These are phyloP conservation scores for Hydrangea macrophylla DNA, from an alignment of 148 eudicot species.

Conservation along the genomic window DNA sequence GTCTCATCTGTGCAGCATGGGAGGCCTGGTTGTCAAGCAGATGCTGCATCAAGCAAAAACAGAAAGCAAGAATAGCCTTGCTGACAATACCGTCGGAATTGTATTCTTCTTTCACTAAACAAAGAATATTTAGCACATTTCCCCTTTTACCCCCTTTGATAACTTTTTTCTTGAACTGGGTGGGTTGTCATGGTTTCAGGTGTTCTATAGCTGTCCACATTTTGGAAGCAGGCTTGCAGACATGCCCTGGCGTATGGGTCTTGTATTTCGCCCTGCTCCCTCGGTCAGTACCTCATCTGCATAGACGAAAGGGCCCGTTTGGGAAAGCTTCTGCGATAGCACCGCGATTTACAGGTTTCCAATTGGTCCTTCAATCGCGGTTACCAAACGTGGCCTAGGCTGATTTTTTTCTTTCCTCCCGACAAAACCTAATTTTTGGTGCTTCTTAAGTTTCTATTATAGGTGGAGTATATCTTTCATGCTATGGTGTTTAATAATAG, in stretches of 20 bases:
- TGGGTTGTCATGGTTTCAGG: constrained; percentile 44
- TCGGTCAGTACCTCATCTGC: constrained; percentile 47
- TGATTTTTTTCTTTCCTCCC: not conserved
- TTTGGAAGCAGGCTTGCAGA: constrained; percentile 98
- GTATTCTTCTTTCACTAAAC: constrained; percentile 43
- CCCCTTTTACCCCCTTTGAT: too few species aligned
- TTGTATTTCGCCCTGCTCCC: constrained; percentile 99
- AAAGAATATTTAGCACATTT: not conserved
- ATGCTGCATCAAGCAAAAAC: constrained; percentile 83
- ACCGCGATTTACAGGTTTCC: too few species aligned
- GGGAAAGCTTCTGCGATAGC: too few species aligned
- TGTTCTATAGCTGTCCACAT: constrained; percentile 97
- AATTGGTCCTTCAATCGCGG: too few species aligned
- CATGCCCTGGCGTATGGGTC: constrained; percentile 99
- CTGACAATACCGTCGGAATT: constrained; percentile 74
- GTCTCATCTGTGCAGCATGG: constrained; percentile 69
- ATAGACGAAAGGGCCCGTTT: too few species aligned
- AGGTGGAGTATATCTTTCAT: not conserved
- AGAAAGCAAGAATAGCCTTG: constrained; percentile 59
- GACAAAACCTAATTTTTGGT: not conserved
- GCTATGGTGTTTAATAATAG: constrained; percentile 7
- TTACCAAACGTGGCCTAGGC: not conserved
- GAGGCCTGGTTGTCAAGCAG: constrained; percentile 98
- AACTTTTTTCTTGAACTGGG: not conserved
- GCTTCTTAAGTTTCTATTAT: not conserved